Evolutionary conservation across 2,329 filamentous ascomycete species (phyloP), one percentile per base, ranked within the genome.

Genomic region (Sodiomyces alkalinus): DNA sequence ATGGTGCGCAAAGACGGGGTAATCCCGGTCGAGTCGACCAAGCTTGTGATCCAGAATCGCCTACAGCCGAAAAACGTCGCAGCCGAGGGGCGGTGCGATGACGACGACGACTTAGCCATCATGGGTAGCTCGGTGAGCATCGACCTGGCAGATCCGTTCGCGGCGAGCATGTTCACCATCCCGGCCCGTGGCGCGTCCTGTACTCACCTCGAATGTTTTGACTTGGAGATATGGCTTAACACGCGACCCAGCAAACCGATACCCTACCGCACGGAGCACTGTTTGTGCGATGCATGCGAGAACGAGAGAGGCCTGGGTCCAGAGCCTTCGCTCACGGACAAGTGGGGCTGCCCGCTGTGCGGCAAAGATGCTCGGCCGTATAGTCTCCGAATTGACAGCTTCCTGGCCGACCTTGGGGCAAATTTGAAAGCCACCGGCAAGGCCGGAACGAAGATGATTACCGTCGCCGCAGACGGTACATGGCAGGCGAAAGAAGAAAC

Each of bases 301-400:
- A 18, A 28, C 13, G 15, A 25, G 3, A n/a, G 19, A 13, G 27
- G 20, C 10, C 18, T 20, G 24, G 13, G 28, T 4, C 19, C 30
- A 5, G 63, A 74, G 39, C 70, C 68, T 7, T 62, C 61, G 2
- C 53, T 65, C 30, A 58, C 68, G 1, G 81, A 90, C 42, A 68
- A 70, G 29, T 94, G 86, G 85, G 77, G 68, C 37, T 98, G 90
- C 42, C 90, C 90, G 0, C 71, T 92, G 17, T 96, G 87, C 49
- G 61, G 62, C 16, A 58, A 55, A 18, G 86, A 94, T 48, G 83
- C 80, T 8, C 68, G 86, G 10, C 90, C 87, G 0, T 58, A 62
- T 15, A 68, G 58, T 34, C 63, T 96, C 1, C 50, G 72, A 3
- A 57, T 87, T 5, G 86, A 96, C 43, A 68, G 68, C 2, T 94